Evolutionary conservation across 2,329 filamentous ascomycete genomes (phyloP), one percentile per base, ranked within the genome.

Genomic region (Ceratocystis albifundus): DNA sequence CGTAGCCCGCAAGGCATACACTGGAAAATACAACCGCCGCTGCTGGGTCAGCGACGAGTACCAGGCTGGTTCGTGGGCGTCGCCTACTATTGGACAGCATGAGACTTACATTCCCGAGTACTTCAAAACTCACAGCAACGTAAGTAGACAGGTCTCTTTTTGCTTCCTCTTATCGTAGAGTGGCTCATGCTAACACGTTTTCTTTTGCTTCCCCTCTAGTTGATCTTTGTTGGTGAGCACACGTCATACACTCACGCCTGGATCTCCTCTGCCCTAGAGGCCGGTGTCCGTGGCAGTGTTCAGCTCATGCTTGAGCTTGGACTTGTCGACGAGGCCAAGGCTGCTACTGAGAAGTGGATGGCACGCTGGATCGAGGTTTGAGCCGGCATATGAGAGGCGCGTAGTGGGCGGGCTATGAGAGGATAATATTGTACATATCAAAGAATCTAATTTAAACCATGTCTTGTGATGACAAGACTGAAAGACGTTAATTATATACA

Each of bases 181-280:
- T 8, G 8, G 3, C 28, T 30, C 2, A 7, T 20, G 53, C 65
- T 67, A 61, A 65, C 62, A 44, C 28, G 8, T 1, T 22, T 4
- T 1, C 10, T 6, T 25, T 12, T 45, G n/a, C n/a, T 6, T n/a
- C 6, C 22, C 4, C 32, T 17, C 15, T 64, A 80, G 75, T 84
- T 86, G n/a, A 83, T 89, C 44, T 88, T 88, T 68, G 77, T 87
- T 4, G 83, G 83, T 1, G 87, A 89, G 73, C 86, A 89, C 71
- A 88, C 86, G 0, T 83, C 80, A 5, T 88, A 86, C 71, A 90
- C 87, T 0, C 87, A 89, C 71, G 86, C 85, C 0, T 89, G 85
- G 86, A 86, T 88, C 62, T 81, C 82, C 41, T 83, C 81, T 2
- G 86, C 87, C 0, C 75, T 89, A 3, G 86, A 89, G 71, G 86